phyloP scores from a whole-genome alignment of 1,284 basidiomycete genomes.

The Trichosporon sp. region DNA sequence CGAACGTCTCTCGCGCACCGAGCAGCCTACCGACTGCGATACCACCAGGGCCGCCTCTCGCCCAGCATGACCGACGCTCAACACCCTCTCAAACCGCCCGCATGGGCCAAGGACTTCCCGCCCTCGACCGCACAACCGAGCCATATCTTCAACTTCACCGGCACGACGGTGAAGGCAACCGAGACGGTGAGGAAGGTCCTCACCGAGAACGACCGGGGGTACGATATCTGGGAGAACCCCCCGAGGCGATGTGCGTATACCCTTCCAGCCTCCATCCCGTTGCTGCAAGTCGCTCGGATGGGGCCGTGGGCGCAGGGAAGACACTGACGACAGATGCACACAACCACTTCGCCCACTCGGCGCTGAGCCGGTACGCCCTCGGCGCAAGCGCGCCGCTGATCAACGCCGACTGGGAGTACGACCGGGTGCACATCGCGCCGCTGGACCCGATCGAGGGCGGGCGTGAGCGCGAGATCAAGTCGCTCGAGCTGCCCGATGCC shows the following conservation, averaged over 20 bases:
- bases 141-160: slow-evolving; percentile 49
- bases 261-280: neutral
- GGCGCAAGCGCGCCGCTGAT: slow-evolving; percentile 58
- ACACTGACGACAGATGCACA: slow-evolving; percentile 49
- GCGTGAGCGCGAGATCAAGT: slow-evolving; percentile 22
- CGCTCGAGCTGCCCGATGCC: slow-evolving; percentile 24
- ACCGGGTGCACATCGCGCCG: slow-evolving; percentile 49
- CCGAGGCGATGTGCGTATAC: slow-evolving; percentile 28
- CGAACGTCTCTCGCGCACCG: neutral
- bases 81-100: slow-evolving; percentile 1
- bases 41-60: neutral
- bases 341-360: slow-evolving; percentile 56
- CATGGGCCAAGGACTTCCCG: slow-evolving; percentile 25
- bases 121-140: slow-evolving; percentile 34
- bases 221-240: slow-evolving; percentile 57
- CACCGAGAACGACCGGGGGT: slow-evolving; percentile 56
- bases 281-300: neutral
- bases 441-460: slow-evolving; percentile 52
- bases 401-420: slow-evolving; percentile 47
- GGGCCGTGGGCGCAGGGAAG: neutral
- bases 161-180: slow-evolving; percentile 55
- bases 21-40: neutral
- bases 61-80: neutral
- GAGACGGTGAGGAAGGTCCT: slow-evolving; percentile 54
- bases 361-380: slow-evolving; percentile 62